phyloP scores from a whole-genome alignment of 768 basidiomycete species.

The Tricholoma flavovirens region DNA sequence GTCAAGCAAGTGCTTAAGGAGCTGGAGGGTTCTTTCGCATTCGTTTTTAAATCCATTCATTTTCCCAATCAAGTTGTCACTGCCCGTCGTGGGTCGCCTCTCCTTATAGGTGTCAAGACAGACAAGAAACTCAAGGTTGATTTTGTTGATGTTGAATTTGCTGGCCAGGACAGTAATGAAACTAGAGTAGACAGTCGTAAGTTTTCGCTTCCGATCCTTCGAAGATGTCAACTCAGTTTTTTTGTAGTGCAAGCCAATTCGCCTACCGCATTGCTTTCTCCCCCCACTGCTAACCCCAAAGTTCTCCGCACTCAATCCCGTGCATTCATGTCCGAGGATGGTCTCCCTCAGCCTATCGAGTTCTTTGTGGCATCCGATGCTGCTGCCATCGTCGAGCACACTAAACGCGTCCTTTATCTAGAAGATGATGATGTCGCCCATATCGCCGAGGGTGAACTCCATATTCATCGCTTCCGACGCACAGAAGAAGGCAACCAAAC shows the following conservation, averaged over 20 bases:
- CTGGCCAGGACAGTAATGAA: slow-evolving; percentile 57
- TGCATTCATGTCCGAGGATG: slow-evolving; percentile 98
- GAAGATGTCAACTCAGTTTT: slow-evolving; percentile 1
- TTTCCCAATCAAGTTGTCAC: slow-evolving; percentile 96
- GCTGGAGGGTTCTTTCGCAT: slow-evolving; percentile 97
- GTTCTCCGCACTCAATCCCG: slow-evolving; percentile 92
- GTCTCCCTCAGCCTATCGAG: slow-evolving; percentile 97
- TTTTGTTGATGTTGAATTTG: slow-evolving; percentile 97
- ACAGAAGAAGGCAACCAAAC: slow-evolving; percentile 66
- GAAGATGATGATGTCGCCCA: slow-evolving; percentile 99
- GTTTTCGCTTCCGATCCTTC: slow-evolving; percentile 16
- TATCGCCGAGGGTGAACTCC: slow-evolving; percentile 93
- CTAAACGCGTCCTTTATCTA: slow-evolving; percentile 96
- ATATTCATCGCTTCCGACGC: slow-evolving; percentile 96
- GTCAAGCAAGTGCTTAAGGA: slow-evolving; percentile 96
- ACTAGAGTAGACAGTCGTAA: slow-evolving; percentile 35
- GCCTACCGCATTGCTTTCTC: slow-evolving; percentile 57
- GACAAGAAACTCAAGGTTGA: slow-evolving; percentile 99
- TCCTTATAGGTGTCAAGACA: slow-evolving; percentile 97
- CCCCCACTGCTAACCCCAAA: slow-evolving; percentile 62
- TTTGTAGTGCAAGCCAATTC: slow-evolving; percentile 42
- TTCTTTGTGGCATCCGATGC: slow-evolving; percentile 99
- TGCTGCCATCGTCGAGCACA: slow-evolving; percentile 94
- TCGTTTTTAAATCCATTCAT: slow-evolving; percentile 96
- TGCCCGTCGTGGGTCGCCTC: slow-evolving; percentile 93